These are phyloP conservation scores for Thozetella sp. DNA, from an alignment of 495 filamentous ascomycete species.

Conservation along the genomic window DNA sequence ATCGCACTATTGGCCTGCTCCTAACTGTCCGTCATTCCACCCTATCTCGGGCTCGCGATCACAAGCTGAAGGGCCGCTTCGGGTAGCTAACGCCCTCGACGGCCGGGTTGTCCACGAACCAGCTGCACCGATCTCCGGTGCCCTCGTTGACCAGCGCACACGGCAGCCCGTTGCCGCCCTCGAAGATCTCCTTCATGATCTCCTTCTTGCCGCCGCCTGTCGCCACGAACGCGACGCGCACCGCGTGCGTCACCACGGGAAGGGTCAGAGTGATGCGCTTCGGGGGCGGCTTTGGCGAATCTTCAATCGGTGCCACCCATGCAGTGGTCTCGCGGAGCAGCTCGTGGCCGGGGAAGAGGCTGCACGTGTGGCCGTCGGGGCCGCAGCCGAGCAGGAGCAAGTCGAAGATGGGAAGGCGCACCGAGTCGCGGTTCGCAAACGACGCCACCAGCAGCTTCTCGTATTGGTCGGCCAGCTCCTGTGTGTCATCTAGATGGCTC, in stretches of 20 bases:
- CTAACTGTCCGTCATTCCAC: too few relatives aligned
- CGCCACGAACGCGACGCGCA: conserved; percentile 86
- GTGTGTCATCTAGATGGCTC: conserved; percentile 72
- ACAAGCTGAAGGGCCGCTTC: conserved; percentile 49
- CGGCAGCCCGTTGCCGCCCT: conserved; percentile 75
- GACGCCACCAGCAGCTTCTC: conserved; percentile 83
- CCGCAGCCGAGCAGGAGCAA: conserved; percentile 90
- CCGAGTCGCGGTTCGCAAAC: conserved; percentile 83
- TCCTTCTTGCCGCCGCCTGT: conserved; percentile 89
- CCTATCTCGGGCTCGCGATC: not conserved
- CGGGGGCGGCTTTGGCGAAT: conserved; percentile 93
- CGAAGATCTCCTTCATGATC: conserved; percentile 89
- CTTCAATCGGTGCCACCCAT: conserved; percentile 88
- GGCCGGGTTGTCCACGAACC: conserved; percentile 89
- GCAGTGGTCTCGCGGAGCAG: conserved; percentile 86
- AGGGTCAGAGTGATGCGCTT: conserved; percentile 89
- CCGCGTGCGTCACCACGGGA: conserved; percentile 82
- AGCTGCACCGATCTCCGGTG: conserved; percentile 82
- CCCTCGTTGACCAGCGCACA: conserved; percentile 85
- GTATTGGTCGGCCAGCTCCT: conserved; percentile 92
- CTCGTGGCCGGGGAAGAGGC: conserved; percentile 87
- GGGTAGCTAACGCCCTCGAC: conserved; percentile 84
- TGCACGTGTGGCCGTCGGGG: conserved; percentile 97
- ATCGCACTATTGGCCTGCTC: too few relatives aligned
- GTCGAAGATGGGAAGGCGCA: conserved; percentile 93